These are phyloP conservation scores for Limonium bicolor DNA, from an alignment of 148 eudicot species.

Conservation along the genomic window DNA sequence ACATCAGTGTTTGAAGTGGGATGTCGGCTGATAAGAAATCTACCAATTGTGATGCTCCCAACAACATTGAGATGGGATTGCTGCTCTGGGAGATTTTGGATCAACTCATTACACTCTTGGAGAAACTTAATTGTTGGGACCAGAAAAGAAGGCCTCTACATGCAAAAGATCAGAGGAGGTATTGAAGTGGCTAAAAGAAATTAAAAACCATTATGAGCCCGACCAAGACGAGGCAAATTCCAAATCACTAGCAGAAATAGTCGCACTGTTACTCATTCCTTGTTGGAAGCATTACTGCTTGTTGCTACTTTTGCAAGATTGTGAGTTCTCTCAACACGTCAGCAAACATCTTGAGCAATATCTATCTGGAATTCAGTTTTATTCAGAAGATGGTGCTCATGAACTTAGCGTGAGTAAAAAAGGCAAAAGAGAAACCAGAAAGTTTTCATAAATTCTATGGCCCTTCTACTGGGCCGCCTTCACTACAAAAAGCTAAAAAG, in stretches of 20 bases:
- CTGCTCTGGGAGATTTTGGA: slow-evolving; percentile 63
- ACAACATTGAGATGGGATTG: slow-evolving; percentile 25
- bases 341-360: slow-evolving; percentile 45
- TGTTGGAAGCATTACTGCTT: slow-evolving; percentile 82
- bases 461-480: slow-evolving; percentile 55
- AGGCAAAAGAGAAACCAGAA: slow-evolving; percentile 41
- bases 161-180: slow-evolving; percentile 48
- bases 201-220: slow-evolving; percentile 13
- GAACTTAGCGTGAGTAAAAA: slow-evolving; percentile 24
- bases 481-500: slow-evolving; percentile 35
- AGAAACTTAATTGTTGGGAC: slow-evolving; percentile 60
- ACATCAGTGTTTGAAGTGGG: too few relatives aligned
- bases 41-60: slow-evolving; percentile 16
- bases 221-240: slow-evolving; percentile 28
- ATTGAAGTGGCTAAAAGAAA: slow-evolving; percentile 48
- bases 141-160: slow-evolving; percentile 59
- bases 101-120: slow-evolving; percentile 42
- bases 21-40: slow-evolving; percentile 17
- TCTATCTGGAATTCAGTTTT: slow-evolving; percentile 70
- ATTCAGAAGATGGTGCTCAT: slow-evolving; percentile 34
- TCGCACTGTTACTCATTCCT: slow-evolving; percentile 48
- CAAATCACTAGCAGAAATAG: slow-evolving; percentile 35
- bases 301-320: slow-evolving; percentile 46
- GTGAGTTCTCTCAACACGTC: slow-evolving; percentile 18
- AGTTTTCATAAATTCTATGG: slow-evolving; percentile 61